Base-by-base conservation (phyloP, 768 basidiomycete genomes). In the Suillus paluster region DNA sequence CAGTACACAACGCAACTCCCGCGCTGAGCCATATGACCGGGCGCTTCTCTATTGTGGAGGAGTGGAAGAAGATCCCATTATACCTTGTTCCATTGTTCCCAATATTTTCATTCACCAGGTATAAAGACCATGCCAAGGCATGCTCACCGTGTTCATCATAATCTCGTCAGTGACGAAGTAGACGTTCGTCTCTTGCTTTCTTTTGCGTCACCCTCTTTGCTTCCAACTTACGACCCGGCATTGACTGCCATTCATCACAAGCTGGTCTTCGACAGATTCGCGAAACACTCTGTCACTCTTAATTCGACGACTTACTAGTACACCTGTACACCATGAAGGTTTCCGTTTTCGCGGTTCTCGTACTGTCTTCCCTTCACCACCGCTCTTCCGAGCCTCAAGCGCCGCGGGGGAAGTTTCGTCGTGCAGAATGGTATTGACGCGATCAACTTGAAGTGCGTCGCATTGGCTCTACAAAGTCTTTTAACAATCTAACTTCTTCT, bases 381-480 rank as follows among this genome's bases (percentile, higher is more conserved):
- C 38, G 80, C 81, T 8, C 77, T 71, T 41, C 80, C 79, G 5
- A 70, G 75, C 60, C 75, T 67, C 39, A 70, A 68, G 62, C 76
- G 78, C 45, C 72, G 70, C 30, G 58, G n/a, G 10, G 59, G 45
- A 59, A 46, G 67, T 36, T 33, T 77, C 78, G 58, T 63, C 59
- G 68, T 78, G 44, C 73, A 74, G 57, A 82, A 81, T 71, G 78
- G 80, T 58, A 70, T 79, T 58, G 79, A 76, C 60, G 79, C 79
- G 49, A 74, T 81, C 60, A 73, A 73, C 17, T 64, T 76, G 33
- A 83, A 81, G 83, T 80, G 39, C 39, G 76, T 69, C 23, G 45
- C 42, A 23, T 34, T 4, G 19, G 14, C 27, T 21, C 30, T 21
- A 27, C 4, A 14, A 3, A 42, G 30, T 15, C 19, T 38, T 27